phyloP scores from a whole-genome alignment of 176 grass and related monocot species.

The Triticum monococcum region DNA sequence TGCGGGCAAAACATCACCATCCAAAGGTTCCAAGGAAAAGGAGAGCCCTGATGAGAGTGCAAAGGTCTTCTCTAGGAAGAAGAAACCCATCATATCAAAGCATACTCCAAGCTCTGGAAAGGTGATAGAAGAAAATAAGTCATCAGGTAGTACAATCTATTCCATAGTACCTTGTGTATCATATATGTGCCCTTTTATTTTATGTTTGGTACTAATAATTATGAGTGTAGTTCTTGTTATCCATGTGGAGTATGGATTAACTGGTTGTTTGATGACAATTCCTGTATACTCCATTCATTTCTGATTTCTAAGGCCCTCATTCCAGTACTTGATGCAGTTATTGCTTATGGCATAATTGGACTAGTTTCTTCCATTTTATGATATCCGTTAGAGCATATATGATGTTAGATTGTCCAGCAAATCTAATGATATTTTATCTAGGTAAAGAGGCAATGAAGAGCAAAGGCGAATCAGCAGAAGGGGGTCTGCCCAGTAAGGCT shows the following conservation, averaged over 20 bases:
- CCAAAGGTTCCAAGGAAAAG: slow-evolving; percentile 49
- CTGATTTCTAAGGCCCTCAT: not conserved
- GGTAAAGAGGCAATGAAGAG: slow-evolving; percentile 63
- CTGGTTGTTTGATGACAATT: not conserved
- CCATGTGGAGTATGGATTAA: not conserved
- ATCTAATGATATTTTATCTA: slow-evolving; percentile 41
- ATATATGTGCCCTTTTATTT: not conserved
- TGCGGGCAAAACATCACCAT: slow-evolving; percentile 41
- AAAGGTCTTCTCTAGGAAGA: slow-evolving; percentile 97
- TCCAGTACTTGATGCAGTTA: not conserved
- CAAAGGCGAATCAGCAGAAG: slow-evolving; percentile 49
- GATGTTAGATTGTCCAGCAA: slow-evolving; percentile 5
- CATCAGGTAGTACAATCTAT: slow-evolving; percentile 45
- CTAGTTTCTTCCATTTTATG: slow-evolving; percentile 21
- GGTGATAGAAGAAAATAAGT: slow-evolving; percentile 61
- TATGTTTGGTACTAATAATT: slow-evolving; percentile 9
- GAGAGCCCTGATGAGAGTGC: slow-evolving; percentile 43
- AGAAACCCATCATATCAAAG: slow-evolving; percentile 41
- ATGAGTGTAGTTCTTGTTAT: not conserved
- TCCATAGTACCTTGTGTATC: not conserved
- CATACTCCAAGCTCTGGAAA: slow-evolving; percentile 37
- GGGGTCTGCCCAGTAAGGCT: slow-evolving; percentile 67
- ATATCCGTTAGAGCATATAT: slow-evolving; percentile 15
- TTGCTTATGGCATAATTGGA: slow-evolving; percentile 9
- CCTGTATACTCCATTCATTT: not conserved